These are phyloP conservation scores for Solanum dulcamara DNA, from an alignment of 257 asterid genomes.

Conservation along the genomic window DNA sequence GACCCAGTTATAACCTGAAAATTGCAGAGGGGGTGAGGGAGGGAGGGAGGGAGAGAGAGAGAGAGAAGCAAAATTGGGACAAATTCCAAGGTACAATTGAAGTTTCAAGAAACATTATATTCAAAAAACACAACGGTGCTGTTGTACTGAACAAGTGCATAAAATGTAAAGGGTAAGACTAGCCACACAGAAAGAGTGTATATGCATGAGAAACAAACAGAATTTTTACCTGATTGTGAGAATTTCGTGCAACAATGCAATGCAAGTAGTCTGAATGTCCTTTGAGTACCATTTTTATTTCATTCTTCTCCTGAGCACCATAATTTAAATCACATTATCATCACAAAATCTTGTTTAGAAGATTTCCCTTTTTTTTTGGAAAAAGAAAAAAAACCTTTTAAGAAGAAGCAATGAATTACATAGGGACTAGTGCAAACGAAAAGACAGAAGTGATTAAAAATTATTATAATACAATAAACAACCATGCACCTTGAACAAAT, in stretches of 20 bases:
- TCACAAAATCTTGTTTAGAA: background rate
- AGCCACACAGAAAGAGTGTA: background rate
- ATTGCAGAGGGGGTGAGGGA: background rate
- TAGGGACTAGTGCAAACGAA: background rate
- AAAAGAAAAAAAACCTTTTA: background rate
- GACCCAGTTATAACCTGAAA: slow-evolving; percentile 95
- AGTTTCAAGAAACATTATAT: background rate
- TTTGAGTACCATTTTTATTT: slow-evolving; percentile 64
- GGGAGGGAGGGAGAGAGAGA: background rate
- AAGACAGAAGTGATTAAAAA: background rate
- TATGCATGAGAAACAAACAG: background rate
- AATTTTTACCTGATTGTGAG: slow-evolving; percentile 57
- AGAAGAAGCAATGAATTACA: background rate
- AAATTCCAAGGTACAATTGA: background rate
- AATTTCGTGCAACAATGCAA: slow-evolving; percentile 52
- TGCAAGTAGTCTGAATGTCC: slow-evolving; percentile 86
- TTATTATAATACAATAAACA: background rate
- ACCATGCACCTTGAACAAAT: slow-evolving; percentile 13
- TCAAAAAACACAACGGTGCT: background rate
- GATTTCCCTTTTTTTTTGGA: background rate
- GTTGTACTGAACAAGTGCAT: background rate
- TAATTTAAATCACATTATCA: background rate
- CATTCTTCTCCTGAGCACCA: slow-evolving; percentile 50
- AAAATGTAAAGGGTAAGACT: background rate
- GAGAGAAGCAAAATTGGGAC: background rate